These are phyloP conservation scores for Ophiostoma tasmaniense DNA, from an alignment of 2,329 filamentous ascomycete species.

Conservation along the genomic window DNA sequence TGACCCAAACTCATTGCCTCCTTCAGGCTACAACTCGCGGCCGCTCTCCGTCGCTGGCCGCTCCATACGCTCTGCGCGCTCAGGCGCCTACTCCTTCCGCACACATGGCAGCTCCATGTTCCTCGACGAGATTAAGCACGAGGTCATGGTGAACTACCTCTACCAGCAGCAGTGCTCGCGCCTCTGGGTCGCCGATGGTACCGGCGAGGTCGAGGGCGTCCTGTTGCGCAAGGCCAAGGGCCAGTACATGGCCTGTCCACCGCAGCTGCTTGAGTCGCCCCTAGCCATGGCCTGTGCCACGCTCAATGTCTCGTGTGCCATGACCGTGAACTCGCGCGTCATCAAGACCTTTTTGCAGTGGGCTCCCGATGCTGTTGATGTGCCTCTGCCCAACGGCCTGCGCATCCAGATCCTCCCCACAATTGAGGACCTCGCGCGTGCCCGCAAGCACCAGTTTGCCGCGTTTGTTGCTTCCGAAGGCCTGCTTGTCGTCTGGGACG, in stretches of 20 bases:
- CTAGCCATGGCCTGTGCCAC: slow-evolving; percentile 57
- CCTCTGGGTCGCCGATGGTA: slow-evolving; percentile 64
- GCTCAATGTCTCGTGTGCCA: slow-evolving; percentile 69
- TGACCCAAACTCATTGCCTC: background rate
- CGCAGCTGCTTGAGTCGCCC: slow-evolving; percentile 50
- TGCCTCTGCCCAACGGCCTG: slow-evolving; percentile 68
- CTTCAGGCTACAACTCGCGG: slow-evolving; percentile 34
- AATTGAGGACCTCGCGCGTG: slow-evolving; percentile 59
- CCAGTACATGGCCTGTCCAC: slow-evolving; percentile 65
- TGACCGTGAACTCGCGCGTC: slow-evolving; percentile 72
- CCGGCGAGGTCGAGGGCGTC: slow-evolving; percentile 62
- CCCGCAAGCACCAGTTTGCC: slow-evolving; percentile 71
- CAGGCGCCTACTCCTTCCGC: slow-evolving; percentile 26
- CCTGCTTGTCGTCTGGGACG: slow-evolving; percentile 73
- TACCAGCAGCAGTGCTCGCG: slow-evolving; percentile 71
- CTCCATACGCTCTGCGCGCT: slow-evolving; percentile 38
- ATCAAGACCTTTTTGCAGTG: slow-evolving; percentile 70
- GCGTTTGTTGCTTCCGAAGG: slow-evolving; percentile 66
- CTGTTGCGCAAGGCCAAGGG: slow-evolving; percentile 59
- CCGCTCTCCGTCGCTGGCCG: slow-evolving; percentile 44
- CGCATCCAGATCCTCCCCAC: slow-evolving; percentile 66
- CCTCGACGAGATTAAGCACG: slow-evolving; percentile 66
- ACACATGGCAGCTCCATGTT: slow-evolving; percentile 46
- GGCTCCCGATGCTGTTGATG: slow-evolving; percentile 64
- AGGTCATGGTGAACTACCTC: slow-evolving; percentile 76